These are phyloP conservation scores for Fraxinus angustifolia DNA, from an alignment of 305 asterid species.

Conservation along the genomic window DNA sequence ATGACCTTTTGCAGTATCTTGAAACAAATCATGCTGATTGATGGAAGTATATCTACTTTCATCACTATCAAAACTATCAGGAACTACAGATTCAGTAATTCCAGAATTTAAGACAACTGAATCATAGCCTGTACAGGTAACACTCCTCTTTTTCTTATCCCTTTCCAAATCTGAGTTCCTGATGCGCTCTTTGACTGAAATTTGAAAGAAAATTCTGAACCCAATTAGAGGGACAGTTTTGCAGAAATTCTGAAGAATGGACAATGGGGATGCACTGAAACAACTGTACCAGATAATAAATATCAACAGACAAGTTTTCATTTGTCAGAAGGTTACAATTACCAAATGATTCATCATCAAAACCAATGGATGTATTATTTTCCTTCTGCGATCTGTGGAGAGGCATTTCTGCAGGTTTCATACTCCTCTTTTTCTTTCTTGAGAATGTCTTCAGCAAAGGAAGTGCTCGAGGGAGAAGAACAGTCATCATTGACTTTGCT, in stretches of 20 bases:
- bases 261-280: slow-evolving; percentile 19
- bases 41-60: slow-evolving; percentile 20
- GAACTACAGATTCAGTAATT: slow-evolving; percentile 40
- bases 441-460: slow-evolving; percentile 73
- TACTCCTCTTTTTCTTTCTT: slow-evolving; percentile 60
- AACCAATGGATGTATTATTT: slow-evolving; percentile 24
- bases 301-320: slow-evolving; percentile 13
- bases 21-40: slow-evolving; percentile 35
- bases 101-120: slow-evolving; percentile 35
- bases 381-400: slow-evolving; percentile 32
- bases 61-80: slow-evolving; percentile 70
- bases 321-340: slow-evolving; percentile 29
- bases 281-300: slow-evolving; percentile 18
- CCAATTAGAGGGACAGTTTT: slow-evolving; percentile 18
- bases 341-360: slow-evolving; percentile 39
- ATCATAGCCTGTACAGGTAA: slow-evolving; percentile 29
- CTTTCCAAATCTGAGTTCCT: slow-evolving; percentile 31
- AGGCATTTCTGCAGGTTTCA: slow-evolving; percentile 27
- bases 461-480: slow-evolving; percentile 80
- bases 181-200: slow-evolving; percentile 36
- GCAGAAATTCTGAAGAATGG: slow-evolving; percentile 12
- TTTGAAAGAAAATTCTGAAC: slow-evolving; percentile 16
- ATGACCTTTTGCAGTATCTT: slow-evolving; percentile 36
- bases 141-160: slow-evolving; percentile 26
- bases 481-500: slow-evolving; percentile 67